Base-by-base conservation (phyloP, 2,329 filamentous ascomycete species). In the Chaetomium strumarium region DNA sequence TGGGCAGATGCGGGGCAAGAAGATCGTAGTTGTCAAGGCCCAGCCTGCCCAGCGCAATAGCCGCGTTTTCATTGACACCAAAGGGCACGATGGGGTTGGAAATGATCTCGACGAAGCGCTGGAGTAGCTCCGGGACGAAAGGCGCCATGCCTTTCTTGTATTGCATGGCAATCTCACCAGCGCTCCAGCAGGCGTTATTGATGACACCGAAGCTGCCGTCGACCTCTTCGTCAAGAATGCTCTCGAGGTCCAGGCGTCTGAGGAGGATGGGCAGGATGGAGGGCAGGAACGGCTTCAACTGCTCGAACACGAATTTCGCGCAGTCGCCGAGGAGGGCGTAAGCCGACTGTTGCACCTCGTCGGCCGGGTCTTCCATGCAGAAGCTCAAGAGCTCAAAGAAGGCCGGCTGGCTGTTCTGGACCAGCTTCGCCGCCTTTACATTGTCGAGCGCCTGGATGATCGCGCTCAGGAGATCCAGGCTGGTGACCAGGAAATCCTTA, bases 121-220 rank as follows among this genome's bases (percentile, higher is more conserved):
- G 79, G 53, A 95, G 83, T 14, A 99, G 74, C 56, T 86, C 81
- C 19, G 88, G 83, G 10, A 90, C 80, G 66, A 86, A 96, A 1
- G 85, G 86, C 1, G 78, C 78, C 81, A 96, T 88, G 49, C 79
- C 82, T 56, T 84, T 82, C 60, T 84, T 81, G 66, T 88, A 79
- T 56, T 89, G 84, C 68, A 96, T 84, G 14, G 90, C 83, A 56
- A 97, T 93, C 73, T 99, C 93, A 39, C 93, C 93, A 20, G 84
- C 85, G 7, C 91, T 95, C 93, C 93, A 99, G 72, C 92, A 97
- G 19, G 93, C 92, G 66, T 99, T 99, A 78, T 97, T 99, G 55
- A 97, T 84, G 30, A 97, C 91, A 55, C 90, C 90, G 68, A 96
- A 96, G 13, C 84, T 85, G 16, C 82, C 86, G 58, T 95, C 89